Percentiles rank a stretch among this genome's conserved stretches.
Evolutionary conservation across 441 rosid genomes (phyloP).

Genomic region (Jatropha multifida): DNA sequence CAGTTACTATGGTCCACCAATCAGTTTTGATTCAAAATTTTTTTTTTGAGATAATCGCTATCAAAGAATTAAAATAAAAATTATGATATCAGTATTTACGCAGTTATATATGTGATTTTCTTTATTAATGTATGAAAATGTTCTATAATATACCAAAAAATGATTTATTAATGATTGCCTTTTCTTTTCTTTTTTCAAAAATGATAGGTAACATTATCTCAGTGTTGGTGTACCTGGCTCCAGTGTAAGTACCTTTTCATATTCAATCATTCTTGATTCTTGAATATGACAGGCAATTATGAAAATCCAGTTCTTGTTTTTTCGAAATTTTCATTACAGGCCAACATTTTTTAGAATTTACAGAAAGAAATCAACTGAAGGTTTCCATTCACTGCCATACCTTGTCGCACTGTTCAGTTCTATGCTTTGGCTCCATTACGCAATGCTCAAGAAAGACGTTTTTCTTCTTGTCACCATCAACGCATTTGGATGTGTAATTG

Average conservation of each 20-base stretch:
- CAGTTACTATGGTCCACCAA: background rate
- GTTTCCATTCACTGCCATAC: slow-evolving; percentile 77
- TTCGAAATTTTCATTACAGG: slow-evolving; percentile 30
- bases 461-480: slow-evolving; percentile 79
- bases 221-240: slow-evolving; percentile 68
- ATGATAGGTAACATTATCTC: slow-evolving; percentile 75
- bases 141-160: background rate
- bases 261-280: background rate
- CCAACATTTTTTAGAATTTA: slow-evolving; percentile 70
- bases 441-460: slow-evolving; percentile 50
- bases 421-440: slow-evolving; percentile 87
- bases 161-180: slow-evolving; percentile 17
- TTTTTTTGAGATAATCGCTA: no score
- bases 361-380: slow-evolving; percentile 67
- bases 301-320: no score
- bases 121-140: background rate
- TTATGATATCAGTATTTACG: background rate
- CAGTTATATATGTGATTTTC: background rate
- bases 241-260: slow-evolving; percentile 54
- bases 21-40: no score
- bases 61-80: no score
- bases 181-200: background rate
- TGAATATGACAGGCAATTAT: background rate
- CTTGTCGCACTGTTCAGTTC: slow-evolving; percentile 79
- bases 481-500: slow-evolving; percentile 67